Evolutionary conservation across 441 rosid genomes (phyloP).

Genomic region (Codiaeum variegatum): DNA sequence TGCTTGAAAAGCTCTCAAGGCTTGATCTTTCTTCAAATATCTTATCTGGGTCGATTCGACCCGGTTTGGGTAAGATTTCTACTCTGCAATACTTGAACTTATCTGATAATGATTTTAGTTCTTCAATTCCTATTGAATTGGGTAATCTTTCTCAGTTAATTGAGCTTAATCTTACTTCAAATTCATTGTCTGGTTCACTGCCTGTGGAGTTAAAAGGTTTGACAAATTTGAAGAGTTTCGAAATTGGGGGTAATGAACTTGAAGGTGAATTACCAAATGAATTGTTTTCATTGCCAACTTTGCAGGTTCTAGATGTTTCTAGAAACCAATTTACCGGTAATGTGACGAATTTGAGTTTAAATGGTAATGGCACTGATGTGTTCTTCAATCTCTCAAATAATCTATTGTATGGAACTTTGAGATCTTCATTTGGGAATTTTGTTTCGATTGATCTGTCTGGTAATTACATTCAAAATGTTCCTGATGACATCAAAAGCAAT

Average conservation of each 20-base stretch:
- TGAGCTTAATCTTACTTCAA: conserved; percentile 72
- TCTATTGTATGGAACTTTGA: conserved; percentile 61
- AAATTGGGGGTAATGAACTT: conserved; percentile 45
- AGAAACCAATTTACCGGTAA: conserved; percentile 65
- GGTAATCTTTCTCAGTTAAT: conserved; percentile 52
- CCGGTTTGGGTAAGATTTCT: conserved; percentile 38
- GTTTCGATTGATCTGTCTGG: conserved; percentile 50
- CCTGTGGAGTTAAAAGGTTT: conserved; percentile 52
- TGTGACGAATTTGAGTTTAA: conserved; percentile 37
- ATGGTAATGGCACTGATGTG: conserved; percentile 26
- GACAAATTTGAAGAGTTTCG: conserved; percentile 45
- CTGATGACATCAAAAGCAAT: conserved; percentile 31
- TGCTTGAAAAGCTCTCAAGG: conserved; percentile 39
- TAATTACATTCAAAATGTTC: conserved; percentile 66
- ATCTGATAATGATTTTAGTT: conserved; percentile 60
- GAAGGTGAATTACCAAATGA: conserved; percentile 45
- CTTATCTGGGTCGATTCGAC: conserved; percentile 57
- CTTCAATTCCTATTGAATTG: conserved; percentile 58
- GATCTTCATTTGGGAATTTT: conserved; percentile 38
- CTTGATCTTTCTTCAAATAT: conserved; percentile 75
- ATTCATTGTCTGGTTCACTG: conserved; percentile 66
- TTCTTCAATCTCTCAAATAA: conserved; percentile 64
- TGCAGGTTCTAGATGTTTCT: conserved; percentile 65
- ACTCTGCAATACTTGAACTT: conserved; percentile 50
- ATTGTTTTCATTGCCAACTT: conserved; percentile 40